Percentiles rank a stretch among this genome's conserved stretches.
phyloP scores from a whole-genome alignment of 495 filamentous ascomycete species.

The Neurospora terricola region DNA sequence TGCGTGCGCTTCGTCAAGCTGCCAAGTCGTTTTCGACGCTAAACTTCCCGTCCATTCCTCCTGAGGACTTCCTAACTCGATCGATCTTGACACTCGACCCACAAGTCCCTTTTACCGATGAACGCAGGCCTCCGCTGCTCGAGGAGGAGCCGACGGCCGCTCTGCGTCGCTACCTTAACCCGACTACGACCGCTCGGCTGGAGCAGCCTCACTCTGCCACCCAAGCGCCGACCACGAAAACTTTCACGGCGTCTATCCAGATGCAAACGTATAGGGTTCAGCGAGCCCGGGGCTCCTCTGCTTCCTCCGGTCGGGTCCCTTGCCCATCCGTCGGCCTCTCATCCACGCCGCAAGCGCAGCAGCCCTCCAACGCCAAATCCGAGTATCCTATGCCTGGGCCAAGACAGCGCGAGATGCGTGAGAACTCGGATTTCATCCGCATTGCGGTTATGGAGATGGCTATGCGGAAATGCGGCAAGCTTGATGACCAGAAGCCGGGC shows the following conservation, averaged over 20 bases:
- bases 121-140: constrained; percentile 72
- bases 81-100: constrained; percentile 73
- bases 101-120: constrained; percentile 66
- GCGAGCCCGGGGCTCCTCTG: constrained; percentile 29
- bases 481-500: constrained; percentile 75
- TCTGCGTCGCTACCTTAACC: constrained; percentile 88
- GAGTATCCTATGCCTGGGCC: constrained; percentile 36
- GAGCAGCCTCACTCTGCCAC: constrained; percentile 40
- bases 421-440: constrained; percentile 89
- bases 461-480: constrained; percentile 85
- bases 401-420: constrained; percentile 79
- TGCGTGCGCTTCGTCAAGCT: constrained; percentile 76
- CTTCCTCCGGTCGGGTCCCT: constrained; percentile 24
- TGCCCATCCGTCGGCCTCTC: constrained; percentile 26
- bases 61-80: constrained; percentile 83
- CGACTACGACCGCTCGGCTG: constrained; percentile 55
- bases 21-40: constrained; percentile 76
- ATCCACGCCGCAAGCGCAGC: constrained; percentile 28
- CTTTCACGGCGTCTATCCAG: constrained; percentile 69
- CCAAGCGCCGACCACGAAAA: constrained; percentile 17
- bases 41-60: constrained; percentile 59
- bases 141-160: constrained; percentile 71
- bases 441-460: constrained; percentile 95
- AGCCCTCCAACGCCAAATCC: constrained; percentile 19
- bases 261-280: constrained; percentile 72